phyloP scores from a whole-genome alignment of 2,329 filamentous ascomycete genomes.

The Thyridium curvatum region DNA sequence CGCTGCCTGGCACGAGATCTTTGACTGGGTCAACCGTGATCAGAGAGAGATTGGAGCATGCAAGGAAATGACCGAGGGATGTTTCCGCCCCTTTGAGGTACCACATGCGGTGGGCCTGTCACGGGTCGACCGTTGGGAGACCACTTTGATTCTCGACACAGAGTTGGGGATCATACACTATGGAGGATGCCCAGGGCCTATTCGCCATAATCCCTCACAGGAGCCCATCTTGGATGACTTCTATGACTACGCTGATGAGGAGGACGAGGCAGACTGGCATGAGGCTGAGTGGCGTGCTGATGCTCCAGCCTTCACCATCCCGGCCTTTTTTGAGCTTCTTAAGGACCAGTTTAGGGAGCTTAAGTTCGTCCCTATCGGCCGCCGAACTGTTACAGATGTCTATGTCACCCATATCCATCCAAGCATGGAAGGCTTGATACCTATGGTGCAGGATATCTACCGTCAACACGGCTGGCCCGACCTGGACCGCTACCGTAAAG shows the following conservation, averaged over 20 bases:
- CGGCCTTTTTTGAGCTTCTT: constrained; percentile 18
- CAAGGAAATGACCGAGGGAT: not conserved
- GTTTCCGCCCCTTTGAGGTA: not conserved
- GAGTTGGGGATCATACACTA: constrained; percentile 8
- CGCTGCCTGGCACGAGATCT: not conserved
- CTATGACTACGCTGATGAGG: constrained; percentile 12
- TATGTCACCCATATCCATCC: not conserved
- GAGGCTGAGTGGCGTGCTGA: constrained; percentile 16
- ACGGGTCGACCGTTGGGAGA: constrained; percentile 3
- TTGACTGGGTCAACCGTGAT: constrained; percentile 2
- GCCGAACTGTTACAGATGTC: not conserved
- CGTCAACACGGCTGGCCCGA: constrained; percentile 24
- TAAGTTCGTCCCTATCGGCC: constrained; percentile 12
- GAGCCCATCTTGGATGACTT: constrained; percentile 10
- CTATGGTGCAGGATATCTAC: constrained; percentile 18
- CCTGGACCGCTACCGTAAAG: constrained; percentile 17
- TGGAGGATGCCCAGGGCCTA: constrained; percentile 3
- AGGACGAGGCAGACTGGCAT: constrained; percentile 5
- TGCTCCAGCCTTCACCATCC: constrained; percentile 14
- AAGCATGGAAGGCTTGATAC: constrained; percentile 8
- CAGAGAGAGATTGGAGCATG: not conserved
- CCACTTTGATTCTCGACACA: constrained; percentile 8
- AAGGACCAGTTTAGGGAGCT: constrained; percentile 15
- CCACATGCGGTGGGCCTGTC: not conserved
- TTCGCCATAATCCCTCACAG: not conserved